Conservation (phyloP, 441 rosid species). For the Eugenia klotzschiana region DNA sequence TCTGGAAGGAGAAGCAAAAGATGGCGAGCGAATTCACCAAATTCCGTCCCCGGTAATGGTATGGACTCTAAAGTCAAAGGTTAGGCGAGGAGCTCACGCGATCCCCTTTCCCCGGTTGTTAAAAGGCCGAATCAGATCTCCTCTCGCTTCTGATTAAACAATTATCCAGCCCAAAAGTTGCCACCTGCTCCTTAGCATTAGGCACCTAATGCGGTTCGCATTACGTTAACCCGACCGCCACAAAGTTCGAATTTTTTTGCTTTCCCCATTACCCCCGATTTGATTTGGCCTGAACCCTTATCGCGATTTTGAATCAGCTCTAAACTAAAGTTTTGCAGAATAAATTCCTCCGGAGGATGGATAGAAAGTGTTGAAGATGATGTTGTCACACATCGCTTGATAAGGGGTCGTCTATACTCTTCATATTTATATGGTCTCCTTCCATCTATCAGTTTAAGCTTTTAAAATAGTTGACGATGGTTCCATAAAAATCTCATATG, state of each 20-base stretch:
- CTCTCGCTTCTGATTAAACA: background rate
- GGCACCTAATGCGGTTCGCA: background rate
- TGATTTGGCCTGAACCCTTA: background rate
- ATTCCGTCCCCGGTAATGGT: background rate
- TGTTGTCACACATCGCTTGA: no score
- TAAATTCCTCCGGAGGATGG: background rate
- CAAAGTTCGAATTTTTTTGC: background rate
- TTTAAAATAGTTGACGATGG: no score
- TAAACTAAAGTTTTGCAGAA: background rate
- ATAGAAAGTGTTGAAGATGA: background rate
- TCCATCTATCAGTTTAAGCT: no score
- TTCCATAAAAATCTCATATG: no score
- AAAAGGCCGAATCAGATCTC: background rate
- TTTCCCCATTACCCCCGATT: background rate
- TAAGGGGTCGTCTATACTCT: no score
- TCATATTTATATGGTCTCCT: no score
- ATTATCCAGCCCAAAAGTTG: background rate
- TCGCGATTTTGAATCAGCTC: background rate
- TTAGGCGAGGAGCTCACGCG: background rate
- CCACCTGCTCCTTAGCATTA: background rate
- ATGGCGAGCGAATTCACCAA: background rate
- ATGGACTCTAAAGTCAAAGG: background rate
- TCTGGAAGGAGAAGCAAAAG: background rate
- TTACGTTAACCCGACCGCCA: background rate
- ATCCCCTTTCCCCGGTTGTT: background rate